phyloP scores from a whole-genome alignment of 2,329 filamentous ascomycete genomes.

The Sclerotinia trifoliorum region DNA sequence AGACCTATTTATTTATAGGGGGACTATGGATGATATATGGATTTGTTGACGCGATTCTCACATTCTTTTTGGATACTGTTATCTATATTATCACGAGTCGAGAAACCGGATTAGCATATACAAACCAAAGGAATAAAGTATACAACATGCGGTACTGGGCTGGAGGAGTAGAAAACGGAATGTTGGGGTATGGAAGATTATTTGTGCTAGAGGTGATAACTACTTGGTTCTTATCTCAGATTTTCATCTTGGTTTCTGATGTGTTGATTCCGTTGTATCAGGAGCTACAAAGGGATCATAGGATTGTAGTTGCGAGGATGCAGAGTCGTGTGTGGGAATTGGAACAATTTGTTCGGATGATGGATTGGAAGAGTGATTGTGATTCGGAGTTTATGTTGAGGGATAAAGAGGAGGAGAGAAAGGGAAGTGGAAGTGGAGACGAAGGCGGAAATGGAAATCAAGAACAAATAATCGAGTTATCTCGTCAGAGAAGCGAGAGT shows the following conservation, averaged over 20 bases:
- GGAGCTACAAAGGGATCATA: not conserved
- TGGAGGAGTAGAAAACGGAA: not conserved
- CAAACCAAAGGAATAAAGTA: not conserved
- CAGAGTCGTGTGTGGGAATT: not conserved
- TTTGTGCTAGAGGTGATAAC: not conserved
- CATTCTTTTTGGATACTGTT: not conserved
- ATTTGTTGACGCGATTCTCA: not conserved
- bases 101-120: not conserved
- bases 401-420: not conserved
- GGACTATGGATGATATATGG: slow-evolving; percentile 4
- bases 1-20: not conserved
- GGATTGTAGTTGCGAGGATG: not conserved
- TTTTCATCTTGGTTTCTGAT: not conserved
- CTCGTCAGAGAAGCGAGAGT: slow-evolving; percentile 1
- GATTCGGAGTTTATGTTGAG: not conserved
- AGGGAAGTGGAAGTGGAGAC: not conserved
- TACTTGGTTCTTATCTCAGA: slow-evolving; percentile 15
- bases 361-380: not conserved
- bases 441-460: not conserved
- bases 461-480: slow-evolving; percentile 13
- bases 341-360: not conserved
- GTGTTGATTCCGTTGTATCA: not conserved
- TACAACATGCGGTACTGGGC: slow-evolving; percentile 15
- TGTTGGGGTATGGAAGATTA: not conserved
- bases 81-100: not conserved